Base-by-base conservation (phyloP, 2,329 filamentous ascomycete species). In the Sclerotinia spermophila region DNA sequence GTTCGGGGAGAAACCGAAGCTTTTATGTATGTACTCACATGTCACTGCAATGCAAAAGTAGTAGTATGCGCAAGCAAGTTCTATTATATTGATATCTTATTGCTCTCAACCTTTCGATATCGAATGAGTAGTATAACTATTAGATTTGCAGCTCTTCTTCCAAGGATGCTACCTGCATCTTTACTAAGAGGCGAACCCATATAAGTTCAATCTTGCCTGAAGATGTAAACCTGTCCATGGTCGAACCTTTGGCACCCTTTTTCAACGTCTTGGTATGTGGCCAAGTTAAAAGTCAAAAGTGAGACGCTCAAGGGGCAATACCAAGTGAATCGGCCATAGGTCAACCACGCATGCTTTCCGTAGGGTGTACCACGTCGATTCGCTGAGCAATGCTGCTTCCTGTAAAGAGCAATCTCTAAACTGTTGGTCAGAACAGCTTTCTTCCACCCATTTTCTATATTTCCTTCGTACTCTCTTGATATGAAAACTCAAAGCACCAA, bases 401-500 rank as follows among this genome's bases (percentile, higher is more conserved):
- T 3, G 48, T 53, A 17, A 6, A 53, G 48, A 30, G n/a, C 0
- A 4, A n/a, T 2, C 13, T 30, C n/a, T 53, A 53, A 53, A 2
- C n/a, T 53, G 5, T 6, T 17, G n/a, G 27, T 7, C 13, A 17
- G 13, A 27, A 27, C 17, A 30, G 13, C n/a, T 13, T 19, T 30
- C 62, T 24, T 3, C 6, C 5, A 6, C n/a, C 24, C 30, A 30
- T 40, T 6, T 53, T 51, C 21, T 15, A 24, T 17, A 15, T 53
- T 40, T 27, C 1, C 13, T 53, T 35, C 24, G 17, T 15, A 15
- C 1, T 24, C 10, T 15, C 24, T 6, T 7, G 44, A 10, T 13
- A 51, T n/a, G 4, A 35, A n/a, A 33, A 13, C 42, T 76, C 60
- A 77, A 59, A 78, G 55, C 19, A 78, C 69, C 35, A 85, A 74